phyloP scores from a whole-genome alignment of 2,329 filamentous ascomycete species.

The Bretziella fagacearum region DNA sequence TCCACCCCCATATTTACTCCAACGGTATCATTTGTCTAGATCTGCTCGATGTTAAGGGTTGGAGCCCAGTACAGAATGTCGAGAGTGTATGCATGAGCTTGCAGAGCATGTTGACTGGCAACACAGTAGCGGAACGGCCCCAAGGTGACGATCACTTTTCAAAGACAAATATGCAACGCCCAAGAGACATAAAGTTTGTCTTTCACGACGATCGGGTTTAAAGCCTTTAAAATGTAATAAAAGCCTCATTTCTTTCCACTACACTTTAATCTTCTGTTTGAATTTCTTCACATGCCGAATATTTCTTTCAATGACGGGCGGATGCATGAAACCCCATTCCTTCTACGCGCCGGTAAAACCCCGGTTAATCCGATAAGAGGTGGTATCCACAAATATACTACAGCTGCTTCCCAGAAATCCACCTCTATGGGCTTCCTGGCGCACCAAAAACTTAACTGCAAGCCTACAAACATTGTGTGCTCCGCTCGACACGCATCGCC shows the following conservation, averaged over 20 bases:
- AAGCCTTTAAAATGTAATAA: too few species aligned
- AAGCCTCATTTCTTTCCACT: too few species aligned
- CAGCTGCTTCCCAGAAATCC: neutral
- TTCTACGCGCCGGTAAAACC: neutral
- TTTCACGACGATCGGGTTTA: slow-evolving; percentile 83
- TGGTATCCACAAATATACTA: neutral
- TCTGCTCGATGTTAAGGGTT: slow-evolving; percentile 70
- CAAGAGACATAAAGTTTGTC: slow-evolving; percentile 79
- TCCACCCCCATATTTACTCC: slow-evolving; percentile 94
- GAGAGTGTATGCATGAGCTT: slow-evolving; percentile 95
- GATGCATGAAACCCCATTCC: too few species aligned
- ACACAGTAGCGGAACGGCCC: slow-evolving; percentile 77
- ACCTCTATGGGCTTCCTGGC: neutral
- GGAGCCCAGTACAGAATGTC: slow-evolving; percentile 93
- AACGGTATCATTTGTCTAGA: slow-evolving; percentile 98
- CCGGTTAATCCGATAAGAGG: neutral
- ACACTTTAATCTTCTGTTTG: too few species aligned
- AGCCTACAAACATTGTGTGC: neutral
- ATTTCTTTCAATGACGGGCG: too few species aligned
- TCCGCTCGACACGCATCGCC: neutral
- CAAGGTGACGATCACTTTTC: slow-evolving; percentile 86
- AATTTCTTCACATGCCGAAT: too few species aligned
- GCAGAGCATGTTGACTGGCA: slow-evolving; percentile 95
- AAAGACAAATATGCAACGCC: slow-evolving; percentile 56
- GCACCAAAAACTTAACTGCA: neutral